Percentiles rank a stretch among this genome's conserved stretches.
These are phyloP conservation scores for Chlorella sorokiniana DNA, from an alignment of 139 green algal species.

Conservation along the genomic window DNA sequence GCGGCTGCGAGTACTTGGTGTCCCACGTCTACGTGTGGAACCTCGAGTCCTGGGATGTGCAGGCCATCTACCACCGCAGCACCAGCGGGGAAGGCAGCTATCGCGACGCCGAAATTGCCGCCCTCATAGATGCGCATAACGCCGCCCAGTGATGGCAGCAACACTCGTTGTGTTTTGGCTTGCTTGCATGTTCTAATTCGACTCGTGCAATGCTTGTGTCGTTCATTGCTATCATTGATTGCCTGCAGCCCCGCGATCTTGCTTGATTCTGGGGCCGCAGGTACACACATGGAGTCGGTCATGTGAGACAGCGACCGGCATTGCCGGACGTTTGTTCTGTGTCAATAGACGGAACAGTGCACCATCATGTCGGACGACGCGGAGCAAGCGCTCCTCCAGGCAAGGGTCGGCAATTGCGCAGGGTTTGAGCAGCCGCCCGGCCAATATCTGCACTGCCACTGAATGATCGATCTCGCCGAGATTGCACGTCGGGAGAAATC, in stretches of 20 bases:
- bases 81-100: slow-evolving; percentile 52
- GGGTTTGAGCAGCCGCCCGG: background rate
- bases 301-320: no score
- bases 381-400: slow-evolving; percentile 1
- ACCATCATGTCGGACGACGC: background rate
- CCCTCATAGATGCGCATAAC: slow-evolving; percentile 43
- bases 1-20: slow-evolving; percentile 44
- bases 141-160: background rate
- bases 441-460: background rate
- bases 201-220: no score
- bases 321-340: no score
- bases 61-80: slow-evolving; percentile 51
- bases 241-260: no score
- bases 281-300: no score
- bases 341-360: no score
- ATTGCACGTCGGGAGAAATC: no score
- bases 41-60: slow-evolving; percentile 45
- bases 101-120: slow-evolving; percentile 33
- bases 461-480: background rate
- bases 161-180: background rate
- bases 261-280: no score
- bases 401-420: background rate
- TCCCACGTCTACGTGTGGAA: slow-evolving; percentile 55
- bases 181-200: no score
- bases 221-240: no score